A percentile compares a stretch with the other conserved stretches of the same genome.
phyloP scores from a whole-genome alignment of 2,329 filamentous ascomycete species.

The Coleophoma cylindrospora region DNA sequence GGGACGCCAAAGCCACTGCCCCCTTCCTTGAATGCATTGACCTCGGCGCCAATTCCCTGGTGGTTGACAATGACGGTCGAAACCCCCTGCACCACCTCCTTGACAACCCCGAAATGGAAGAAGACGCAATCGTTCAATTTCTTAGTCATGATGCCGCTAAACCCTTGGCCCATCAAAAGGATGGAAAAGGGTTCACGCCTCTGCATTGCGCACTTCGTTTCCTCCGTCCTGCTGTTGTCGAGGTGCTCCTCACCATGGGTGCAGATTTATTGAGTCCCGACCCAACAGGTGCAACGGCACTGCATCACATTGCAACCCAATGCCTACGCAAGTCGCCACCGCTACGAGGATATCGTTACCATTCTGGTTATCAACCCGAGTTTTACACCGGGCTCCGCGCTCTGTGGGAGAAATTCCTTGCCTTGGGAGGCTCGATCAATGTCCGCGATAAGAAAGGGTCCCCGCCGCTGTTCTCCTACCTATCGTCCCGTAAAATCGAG shows the following conservation, averaged over 20 bases:
- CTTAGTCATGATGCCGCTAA: slow-evolving; percentile 8
- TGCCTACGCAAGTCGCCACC: background rate
- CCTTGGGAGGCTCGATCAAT: slow-evolving; percentile 2
- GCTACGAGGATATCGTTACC: background rate
- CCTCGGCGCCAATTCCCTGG: slow-evolving; percentile 7
- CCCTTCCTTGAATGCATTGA: slow-evolving; percentile 11
- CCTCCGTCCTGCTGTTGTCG: background rate
- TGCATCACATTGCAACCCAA: slow-evolving; percentile 8
- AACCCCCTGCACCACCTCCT: slow-evolving; percentile 17
- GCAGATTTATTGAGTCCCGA: slow-evolving; percentile 7
- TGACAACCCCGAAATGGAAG: slow-evolving; percentile 11
- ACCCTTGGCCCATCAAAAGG: slow-evolving; percentile 4
- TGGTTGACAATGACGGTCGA: slow-evolving; percentile 9
- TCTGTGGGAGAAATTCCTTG: slow-evolving; percentile 7
- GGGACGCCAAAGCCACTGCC: slow-evolving; percentile 5
- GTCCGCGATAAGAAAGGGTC: slow-evolving; percentile 6
- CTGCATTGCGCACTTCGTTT: slow-evolving; percentile 2
- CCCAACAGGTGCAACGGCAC: slow-evolving; percentile 6
- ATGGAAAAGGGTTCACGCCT: slow-evolving; percentile 8
- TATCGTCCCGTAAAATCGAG: slow-evolving; percentile 1
- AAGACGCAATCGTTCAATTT: slow-evolving; percentile 16
- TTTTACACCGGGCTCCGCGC: slow-evolving; percentile 6
- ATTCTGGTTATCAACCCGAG: background rate
- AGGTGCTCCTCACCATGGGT: slow-evolving; percentile 2
- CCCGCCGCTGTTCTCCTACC: slow-evolving; percentile 9